These are phyloP conservation scores for Alnus glutinosa DNA, from an alignment of 306 rosid species.

Conservation along the genomic window DNA sequence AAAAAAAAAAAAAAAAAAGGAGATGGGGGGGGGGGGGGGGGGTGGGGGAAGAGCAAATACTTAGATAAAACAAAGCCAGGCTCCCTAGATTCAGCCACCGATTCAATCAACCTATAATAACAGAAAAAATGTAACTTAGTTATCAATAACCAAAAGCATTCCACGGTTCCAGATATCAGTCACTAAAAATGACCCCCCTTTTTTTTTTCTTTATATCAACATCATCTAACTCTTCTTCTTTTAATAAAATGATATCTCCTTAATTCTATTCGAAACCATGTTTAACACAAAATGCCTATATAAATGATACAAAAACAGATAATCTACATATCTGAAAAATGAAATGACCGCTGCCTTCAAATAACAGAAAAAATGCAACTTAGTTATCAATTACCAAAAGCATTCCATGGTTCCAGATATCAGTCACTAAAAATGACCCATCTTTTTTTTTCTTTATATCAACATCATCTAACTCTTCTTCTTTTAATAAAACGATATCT, in stretches of 20 bases:
- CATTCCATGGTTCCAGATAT: neutral
- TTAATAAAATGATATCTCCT: neutral
- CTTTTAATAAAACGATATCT: neutral
- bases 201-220: neutral
- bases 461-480: neutral
- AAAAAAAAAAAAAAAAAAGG: no score
- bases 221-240: neutral
- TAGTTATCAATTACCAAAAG: neutral
- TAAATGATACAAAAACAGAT: neutral
- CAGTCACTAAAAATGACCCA: neutral
- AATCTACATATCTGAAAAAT: neutral
- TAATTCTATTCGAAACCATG: neutral
- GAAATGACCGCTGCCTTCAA: neutral
- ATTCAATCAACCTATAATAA: no score
- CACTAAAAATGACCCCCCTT: neutral
- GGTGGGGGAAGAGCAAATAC: neutral
- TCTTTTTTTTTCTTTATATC: neutral
- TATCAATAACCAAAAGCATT: neutral
- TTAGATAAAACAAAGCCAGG: neutral
- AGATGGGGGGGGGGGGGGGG: no score
- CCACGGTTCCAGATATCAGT: neutral
- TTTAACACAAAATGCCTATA: neutral
- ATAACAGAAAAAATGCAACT: neutral
- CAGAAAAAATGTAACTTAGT: no score
- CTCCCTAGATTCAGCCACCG: neutral